Evolutionary conservation across 768 basidiomycete genomes (phyloP), one percentile per base, ranked within the genome.

Genomic region (Rhodotorula toruloides): DNA sequence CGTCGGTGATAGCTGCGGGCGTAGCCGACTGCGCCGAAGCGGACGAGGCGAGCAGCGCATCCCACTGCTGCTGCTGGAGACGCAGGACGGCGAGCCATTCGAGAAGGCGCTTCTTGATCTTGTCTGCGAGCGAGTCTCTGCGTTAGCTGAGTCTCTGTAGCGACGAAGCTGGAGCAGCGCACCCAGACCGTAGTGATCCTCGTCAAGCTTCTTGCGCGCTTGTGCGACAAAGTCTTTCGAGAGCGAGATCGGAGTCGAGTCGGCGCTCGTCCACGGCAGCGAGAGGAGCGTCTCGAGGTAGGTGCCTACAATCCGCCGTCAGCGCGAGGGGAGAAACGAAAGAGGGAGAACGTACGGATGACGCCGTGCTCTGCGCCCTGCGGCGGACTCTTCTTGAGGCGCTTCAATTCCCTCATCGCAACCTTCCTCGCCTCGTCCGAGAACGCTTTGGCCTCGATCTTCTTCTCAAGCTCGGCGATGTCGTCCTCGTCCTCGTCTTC

Each of bases 351-450:
- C 90, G 76, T 88, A 91, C 75, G 81, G 55, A 92, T 86, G 42
- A 94, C 91, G 8, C 91, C 90, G 74, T 89, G 85, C 80, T 96
- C 93, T 4, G 91, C 89, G 57, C 89, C 90, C 25, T 90, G 89
- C 40, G 86, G 85, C 0, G 91, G 90, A n/a, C 90, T 93, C 27
- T 90, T 84, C 76, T 86, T 87, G 39, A 96, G 78, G 48, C 93
- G 80, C 72, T 85, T 84, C 84, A 89, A 89, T 76, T 97, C 93
- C 40, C 89, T 78, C 0, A 87, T 83, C 31, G 87, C 88, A 77
- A 88, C 86, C 76, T 87, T 89, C 47, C 89, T 82, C 75, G 91
- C 90, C 76, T 92, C 90, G 43, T 83, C 85, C 16, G 86, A 87
- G 17, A 80, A 79, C 17, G 82, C 82, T 80, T 90, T 86, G 0